Percentiles rank a stretch among this genome's conserved stretches.
Evolutionary conservation across 1,284 basidiomycete species (phyloP).

Genomic region (Exsudoporus floridanus): DNA sequence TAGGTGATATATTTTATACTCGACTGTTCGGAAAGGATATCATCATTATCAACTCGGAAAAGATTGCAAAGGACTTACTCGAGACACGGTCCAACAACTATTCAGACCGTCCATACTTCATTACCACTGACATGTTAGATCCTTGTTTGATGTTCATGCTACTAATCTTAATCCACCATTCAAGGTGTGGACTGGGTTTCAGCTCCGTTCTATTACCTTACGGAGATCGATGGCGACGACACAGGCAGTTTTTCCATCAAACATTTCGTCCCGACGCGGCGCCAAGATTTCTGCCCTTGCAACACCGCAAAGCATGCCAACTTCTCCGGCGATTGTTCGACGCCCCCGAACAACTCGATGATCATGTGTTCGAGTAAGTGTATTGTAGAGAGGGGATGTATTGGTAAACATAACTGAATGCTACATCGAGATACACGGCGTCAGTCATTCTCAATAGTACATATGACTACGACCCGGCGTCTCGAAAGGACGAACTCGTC

Average conservation of each 20-base stretch:
- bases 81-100: slow-evolving; percentile 12
- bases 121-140: slow-evolving; percentile 14
- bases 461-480: slow-evolving; percentile 19
- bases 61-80: slow-evolving; percentile 19
- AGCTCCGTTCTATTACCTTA: slow-evolving; percentile 1
- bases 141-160: too few relatives aligned
- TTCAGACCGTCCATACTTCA: neutral
- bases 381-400: neutral
- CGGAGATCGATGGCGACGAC: slow-evolving; percentile 13
- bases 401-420: neutral
- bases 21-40: slow-evolving; percentile 16
- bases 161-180: neutral
- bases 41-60: slow-evolving; percentile 21
- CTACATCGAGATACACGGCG: slow-evolving; percentile 5
- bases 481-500: slow-evolving; percentile 13
- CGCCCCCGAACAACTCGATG: slow-evolving; percentile 7
- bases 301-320: slow-evolving; percentile 12
- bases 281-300: slow-evolving; percentile 11
- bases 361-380: slow-evolving; percentile 12
- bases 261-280: slow-evolving; percentile 5
- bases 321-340: slow-evolving; percentile 12
- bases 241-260: slow-evolving; percentile 16
- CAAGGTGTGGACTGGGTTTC: slow-evolving; percentile 9
- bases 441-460: slow-evolving; percentile 6
- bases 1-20: slow-evolving; percentile 18